Evolutionary conservation across 2,329 filamentous ascomycete genomes (phyloP).

Genomic region (Cladosporium sphaerospermum): DNA sequence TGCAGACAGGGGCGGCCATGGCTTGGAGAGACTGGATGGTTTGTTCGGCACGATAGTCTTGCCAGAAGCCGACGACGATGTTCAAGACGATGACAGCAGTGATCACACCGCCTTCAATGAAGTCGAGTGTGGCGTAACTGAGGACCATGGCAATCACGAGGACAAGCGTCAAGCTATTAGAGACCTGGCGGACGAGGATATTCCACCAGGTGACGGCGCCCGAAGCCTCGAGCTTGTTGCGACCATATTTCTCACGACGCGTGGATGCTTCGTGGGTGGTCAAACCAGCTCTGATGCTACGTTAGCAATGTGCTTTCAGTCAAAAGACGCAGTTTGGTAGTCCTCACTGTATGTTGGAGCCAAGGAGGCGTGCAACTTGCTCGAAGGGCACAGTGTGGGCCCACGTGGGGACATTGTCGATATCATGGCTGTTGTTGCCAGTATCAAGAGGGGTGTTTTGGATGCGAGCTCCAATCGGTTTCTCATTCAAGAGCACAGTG

Average conservation of each 20-base stretch:
- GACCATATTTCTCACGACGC: slow-evolving; percentile 23
- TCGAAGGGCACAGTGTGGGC: slow-evolving; percentile 3
- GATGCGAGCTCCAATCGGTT: slow-evolving; percentile 9
- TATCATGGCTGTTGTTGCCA: neutral
- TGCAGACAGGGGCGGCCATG: slow-evolving; percentile 51
- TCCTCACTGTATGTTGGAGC: slow-evolving; percentile 3
- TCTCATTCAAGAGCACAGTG: slow-evolving; percentile 11
- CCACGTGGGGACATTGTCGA: slow-evolving; percentile 4
- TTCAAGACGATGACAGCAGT: slow-evolving; percentile 53
- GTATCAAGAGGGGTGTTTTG: neutral
- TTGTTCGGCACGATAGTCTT: slow-evolving; percentile 55
- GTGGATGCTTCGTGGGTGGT: slow-evolving; percentile 16
- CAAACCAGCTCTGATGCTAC: slow-evolving; percentile 18
- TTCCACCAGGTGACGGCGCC: slow-evolving; percentile 26
- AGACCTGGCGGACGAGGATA: slow-evolving; percentile 32
- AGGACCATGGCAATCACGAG: slow-evolving; percentile 54
- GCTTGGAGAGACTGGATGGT: slow-evolving; percentile 52
- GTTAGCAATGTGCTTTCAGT: slow-evolving; percentile 5
- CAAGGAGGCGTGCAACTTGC: neutral
- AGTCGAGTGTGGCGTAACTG: slow-evolving; percentile 53
- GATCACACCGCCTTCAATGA: slow-evolving; percentile 56
- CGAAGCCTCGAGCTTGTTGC: slow-evolving; percentile 25
- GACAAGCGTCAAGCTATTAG: slow-evolving; percentile 34
- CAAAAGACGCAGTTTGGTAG: neutral
- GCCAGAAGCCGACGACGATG: slow-evolving; percentile 54